Evolutionary conservation across 2,329 filamentous ascomycete species (phyloP), one percentile per base, ranked within the genome.

Genomic region (Trichoderma aggressivum): DNA sequence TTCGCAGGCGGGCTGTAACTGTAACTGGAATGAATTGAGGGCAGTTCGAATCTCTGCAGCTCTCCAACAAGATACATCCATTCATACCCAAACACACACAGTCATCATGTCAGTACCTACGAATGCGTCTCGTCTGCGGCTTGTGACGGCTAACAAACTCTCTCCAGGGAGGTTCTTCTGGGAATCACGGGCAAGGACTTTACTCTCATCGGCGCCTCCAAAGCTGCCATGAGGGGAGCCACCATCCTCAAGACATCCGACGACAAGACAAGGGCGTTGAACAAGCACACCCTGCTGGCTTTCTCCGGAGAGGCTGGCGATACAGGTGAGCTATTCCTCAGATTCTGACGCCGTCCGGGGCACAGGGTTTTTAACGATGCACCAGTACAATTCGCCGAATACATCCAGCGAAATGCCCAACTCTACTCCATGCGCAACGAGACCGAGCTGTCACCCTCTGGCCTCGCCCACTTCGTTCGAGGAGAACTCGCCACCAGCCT

Each of bases 101-200:
- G 36, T 50, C 65, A 70, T 58, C 43, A 74, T 74, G 71, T 73
- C 39, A 62, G 71, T 70, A 21, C n/a, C 16, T 34, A 7, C 55
- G 10, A 18, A 61, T 61, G 56, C 39, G 56, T 56, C 39, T 28
- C 14, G 1, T 21, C 21, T 36, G 28, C 16, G 14, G 56, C 36
- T 58, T 53, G 11, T 26, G n/a, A 30, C 32, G 62, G 34, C 72
- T 73, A 56, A 74, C 66, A 36, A 55, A 24, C 39, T 61, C 14
- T 24, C 47, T 61, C 32, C 73, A 98, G 94, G 96, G 96, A 99
- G 90, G 93, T 98, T 82, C 89, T 99, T 81, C 89, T 99, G 77
- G 96, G 96, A 80, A 97, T 99, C 83, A 98, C 95, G 72, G 97
- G 96, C 86, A 97, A 97, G 87, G 97, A 99, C 89, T 99, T 98